Evolutionary conservation across 2,329 filamentous ascomycete genomes (phyloP).

Genomic region (Xylaria sp.): DNA sequence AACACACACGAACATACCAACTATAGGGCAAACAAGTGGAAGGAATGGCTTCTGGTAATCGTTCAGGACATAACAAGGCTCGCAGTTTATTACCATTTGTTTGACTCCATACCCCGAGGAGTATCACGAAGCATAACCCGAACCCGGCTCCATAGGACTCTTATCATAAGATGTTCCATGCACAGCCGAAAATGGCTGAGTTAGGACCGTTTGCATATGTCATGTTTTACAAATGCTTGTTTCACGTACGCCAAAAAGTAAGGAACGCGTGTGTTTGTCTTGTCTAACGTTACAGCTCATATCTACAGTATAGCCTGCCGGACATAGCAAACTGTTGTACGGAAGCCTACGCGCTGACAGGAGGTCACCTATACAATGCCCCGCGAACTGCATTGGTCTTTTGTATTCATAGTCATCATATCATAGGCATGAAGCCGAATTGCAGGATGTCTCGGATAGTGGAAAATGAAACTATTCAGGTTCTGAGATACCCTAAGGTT

Average conservation of each 20-base stretch:
- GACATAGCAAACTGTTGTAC: neutral
- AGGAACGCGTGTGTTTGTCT: neutral
- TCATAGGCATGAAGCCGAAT: too few species aligned
- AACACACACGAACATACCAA: neutral
- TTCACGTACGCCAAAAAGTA: neutral
- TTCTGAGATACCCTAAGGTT: too few species aligned
- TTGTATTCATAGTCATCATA: too few species aligned
- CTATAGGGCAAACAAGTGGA: neutral
- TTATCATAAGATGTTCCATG: neutral
- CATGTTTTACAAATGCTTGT: neutral
- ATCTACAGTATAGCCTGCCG: neutral
- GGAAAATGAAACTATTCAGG: too few species aligned
- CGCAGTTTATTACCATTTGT: neutral
- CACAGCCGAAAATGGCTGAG: neutral
- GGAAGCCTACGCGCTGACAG: too few species aligned
- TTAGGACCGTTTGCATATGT: neutral
- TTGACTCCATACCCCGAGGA: constrained; percentile 2
- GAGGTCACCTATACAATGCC: too few species aligned
- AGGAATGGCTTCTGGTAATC: neutral
- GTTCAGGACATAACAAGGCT: neutral
- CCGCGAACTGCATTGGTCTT: too few species aligned
- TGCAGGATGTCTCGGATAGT: too few species aligned
- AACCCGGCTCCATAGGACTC: neutral
- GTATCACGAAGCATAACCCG: neutral
- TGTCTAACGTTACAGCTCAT: constrained; percentile 31